Evolutionary conservation across 2,329 filamentous ascomycete genomes (phyloP).

Genomic region (Escovopsis sp.): DNA sequence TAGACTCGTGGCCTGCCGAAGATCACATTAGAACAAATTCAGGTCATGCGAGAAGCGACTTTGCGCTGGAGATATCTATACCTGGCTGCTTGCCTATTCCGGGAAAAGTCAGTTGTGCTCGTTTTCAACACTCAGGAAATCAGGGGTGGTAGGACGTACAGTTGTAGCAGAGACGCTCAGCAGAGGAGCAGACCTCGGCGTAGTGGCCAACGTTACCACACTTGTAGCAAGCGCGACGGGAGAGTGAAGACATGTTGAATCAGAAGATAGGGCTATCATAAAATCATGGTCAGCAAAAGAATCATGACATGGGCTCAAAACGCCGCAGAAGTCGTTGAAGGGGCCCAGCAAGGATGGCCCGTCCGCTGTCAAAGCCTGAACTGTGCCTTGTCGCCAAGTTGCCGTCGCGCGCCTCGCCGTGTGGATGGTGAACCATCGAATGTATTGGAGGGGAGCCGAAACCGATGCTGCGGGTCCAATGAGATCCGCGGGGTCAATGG

Average conservation of each 20-base stretch:
- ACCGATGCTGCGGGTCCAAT: slow-evolving; percentile 1
- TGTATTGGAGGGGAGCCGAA: not conserved
- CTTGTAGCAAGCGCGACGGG: slow-evolving; percentile 72
- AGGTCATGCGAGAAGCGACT: not conserved
- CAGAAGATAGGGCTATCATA: slow-evolving; percentile 14
- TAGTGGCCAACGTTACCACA: slow-evolving; percentile 72
- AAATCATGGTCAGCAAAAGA: slow-evolving; percentile 27
- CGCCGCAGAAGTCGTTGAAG: no score
- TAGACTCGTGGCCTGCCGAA: slow-evolving; percentile 70
- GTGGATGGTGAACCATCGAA: not conserved
- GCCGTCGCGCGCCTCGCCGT: not conserved
- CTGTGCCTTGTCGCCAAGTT: not conserved
- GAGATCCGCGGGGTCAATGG: slow-evolving; percentile 3
- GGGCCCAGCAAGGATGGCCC: not conserved
- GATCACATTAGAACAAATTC: slow-evolving; percentile 1
- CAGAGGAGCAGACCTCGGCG: slow-evolving; percentile 87
- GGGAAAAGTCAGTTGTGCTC: slow-evolving; percentile 10
- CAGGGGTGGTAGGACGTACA: slow-evolving; percentile 44
- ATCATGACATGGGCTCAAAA: not conserved
- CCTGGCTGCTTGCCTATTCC: slow-evolving; percentile 63
- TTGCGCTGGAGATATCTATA: slow-evolving; percentile 14
- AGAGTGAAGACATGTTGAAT: slow-evolving; percentile 58
- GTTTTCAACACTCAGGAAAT: not conserved
- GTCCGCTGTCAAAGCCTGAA: not conserved
- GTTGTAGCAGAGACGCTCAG: slow-evolving; percentile 98